A percentile compares a stretch with the other conserved stretches of the same genome.
Evolutionary conservation across 805 yeast genomes (phyloP).

Genomic region (Brettanomyces naardenensis): DNA sequence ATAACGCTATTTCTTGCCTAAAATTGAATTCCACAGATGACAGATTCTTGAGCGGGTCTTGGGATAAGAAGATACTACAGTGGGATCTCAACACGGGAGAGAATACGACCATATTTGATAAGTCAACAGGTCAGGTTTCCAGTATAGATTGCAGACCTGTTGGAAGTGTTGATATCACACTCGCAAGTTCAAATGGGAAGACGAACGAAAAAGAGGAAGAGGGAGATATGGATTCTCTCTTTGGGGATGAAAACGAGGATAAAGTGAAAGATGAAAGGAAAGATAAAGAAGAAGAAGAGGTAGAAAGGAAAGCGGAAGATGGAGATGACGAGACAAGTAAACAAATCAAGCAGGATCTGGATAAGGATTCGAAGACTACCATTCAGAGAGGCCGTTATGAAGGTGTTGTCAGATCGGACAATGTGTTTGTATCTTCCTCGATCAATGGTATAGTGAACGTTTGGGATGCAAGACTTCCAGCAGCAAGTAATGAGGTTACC

Average conservation of each 20-base stretch:
- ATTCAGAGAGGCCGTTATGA: constrained; percentile 20
- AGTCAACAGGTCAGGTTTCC: constrained; percentile 73
- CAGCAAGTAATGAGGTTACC: constrained; percentile 13
- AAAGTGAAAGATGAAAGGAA: constrained; percentile 7
- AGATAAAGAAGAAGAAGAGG: constrained; percentile 27
- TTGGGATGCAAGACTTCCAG: constrained; percentile 67
- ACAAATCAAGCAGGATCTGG: constrained; percentile 15
- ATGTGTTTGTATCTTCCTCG: constrained; percentile 67
- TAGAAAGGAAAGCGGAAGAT: constrained; percentile 8
- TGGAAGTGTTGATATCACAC: constrained; percentile 38
- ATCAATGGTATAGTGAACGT: constrained; percentile 75
- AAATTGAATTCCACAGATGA: constrained; percentile 55
- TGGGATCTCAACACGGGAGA: constrained; percentile 85
- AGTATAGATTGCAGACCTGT: constrained; percentile 63
- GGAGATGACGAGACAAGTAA: constrained; percentile 18
- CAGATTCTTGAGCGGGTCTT: constrained; percentile 69
- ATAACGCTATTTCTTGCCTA: constrained; percentile 66
- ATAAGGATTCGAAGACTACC: constrained; percentile 38
- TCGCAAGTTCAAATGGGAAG: constrained; percentile 6
- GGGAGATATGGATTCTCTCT: constrained; percentile 9
- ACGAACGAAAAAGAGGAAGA: constrained; percentile 18
- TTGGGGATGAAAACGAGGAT: background rate
- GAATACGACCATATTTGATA: constrained; percentile 37
- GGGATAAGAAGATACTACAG: constrained; percentile 75
- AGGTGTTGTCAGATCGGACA: constrained; percentile 25